Percentiles rank a stretch among this genome's conserved stretches.
phyloP scores from a whole-genome alignment of 139 green algal species.

The Nannochloris sp. region DNA sequence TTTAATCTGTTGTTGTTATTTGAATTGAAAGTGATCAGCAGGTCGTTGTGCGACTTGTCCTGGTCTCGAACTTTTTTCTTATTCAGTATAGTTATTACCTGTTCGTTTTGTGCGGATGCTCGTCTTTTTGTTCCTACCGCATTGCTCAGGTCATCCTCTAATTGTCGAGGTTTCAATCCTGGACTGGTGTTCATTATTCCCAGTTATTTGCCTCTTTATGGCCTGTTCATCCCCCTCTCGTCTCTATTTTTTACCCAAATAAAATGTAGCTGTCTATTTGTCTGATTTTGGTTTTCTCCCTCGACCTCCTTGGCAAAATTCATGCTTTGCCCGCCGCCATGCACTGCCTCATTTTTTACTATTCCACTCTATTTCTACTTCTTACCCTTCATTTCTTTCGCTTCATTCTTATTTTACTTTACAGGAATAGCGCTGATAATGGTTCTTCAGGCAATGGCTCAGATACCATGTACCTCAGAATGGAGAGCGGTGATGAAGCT shows the following conservation, averaged over 20 bases:
- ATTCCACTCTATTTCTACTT: no score
- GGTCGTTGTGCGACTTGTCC: no score
- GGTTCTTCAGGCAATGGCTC: conserved; percentile 12
- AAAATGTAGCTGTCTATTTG: no score
- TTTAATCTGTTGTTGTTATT: no score
- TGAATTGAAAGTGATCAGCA: no score
- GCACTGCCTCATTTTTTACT: no score
- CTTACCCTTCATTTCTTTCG: background rate
- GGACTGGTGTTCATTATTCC: background rate
- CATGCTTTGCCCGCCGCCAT: no score
- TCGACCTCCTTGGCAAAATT: no score
- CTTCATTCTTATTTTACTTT: background rate
- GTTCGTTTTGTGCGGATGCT: background rate
- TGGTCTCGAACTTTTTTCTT: no score
- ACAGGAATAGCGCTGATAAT: background rate
- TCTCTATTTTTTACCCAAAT: background rate
- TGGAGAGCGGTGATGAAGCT: conserved; percentile 63
- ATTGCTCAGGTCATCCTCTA: background rate
- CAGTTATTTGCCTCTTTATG: background rate
- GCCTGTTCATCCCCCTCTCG: background rate
- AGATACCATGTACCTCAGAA: conserved; percentile 48
- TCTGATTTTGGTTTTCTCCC: no score
- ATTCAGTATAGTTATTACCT: no score
- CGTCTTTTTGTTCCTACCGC: background rate
- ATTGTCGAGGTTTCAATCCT: background rate